phyloP scores from a whole-genome alignment of 192 early-diverging fungal genomes.

The Coemansia sp. region DNA sequence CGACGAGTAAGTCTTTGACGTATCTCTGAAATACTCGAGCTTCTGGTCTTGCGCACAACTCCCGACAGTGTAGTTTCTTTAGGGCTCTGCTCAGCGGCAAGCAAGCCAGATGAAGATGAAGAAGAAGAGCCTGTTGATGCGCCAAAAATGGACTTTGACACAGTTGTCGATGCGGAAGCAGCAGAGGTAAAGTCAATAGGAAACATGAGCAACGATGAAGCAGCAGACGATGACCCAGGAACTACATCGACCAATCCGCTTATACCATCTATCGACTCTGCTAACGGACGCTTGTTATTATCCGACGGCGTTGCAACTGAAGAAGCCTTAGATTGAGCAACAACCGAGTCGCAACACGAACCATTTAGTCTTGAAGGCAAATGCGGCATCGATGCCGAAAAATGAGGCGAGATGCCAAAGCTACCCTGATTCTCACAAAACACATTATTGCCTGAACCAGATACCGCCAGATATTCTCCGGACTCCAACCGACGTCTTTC shows the following conservation, averaged over 20 bases:
- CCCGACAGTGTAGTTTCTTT: background rate
- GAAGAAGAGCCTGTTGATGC: background rate
- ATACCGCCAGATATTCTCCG: background rate
- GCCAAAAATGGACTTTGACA: too few relatives aligned
- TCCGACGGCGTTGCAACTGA: too few relatives aligned
- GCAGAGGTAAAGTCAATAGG: constrained; percentile 4
- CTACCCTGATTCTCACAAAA: background rate
- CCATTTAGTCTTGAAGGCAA: background rate
- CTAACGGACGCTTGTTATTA: too few relatives aligned
- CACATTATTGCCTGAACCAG: background rate
- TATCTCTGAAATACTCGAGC: constrained; percentile 7
- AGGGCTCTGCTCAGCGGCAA: background rate
- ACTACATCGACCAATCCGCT: background rate
- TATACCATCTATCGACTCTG: background rate
- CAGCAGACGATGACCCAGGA: background rate
- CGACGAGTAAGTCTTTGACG: background rate
- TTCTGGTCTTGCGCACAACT: background rate
- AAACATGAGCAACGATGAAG: constrained; percentile 7
- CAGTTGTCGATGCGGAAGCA: too few relatives aligned
- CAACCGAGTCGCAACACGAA: background rate
- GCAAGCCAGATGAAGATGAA: background rate
- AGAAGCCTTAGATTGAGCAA: background rate
- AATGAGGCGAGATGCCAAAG: background rate
- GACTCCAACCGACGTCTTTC: background rate
- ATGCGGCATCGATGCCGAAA: constrained; percentile 13